These are phyloP conservation scores for Psilocybe subaeruginosa DNA, from an alignment of 768 basidiomycete genomes.

Conservation along the genomic window DNA sequence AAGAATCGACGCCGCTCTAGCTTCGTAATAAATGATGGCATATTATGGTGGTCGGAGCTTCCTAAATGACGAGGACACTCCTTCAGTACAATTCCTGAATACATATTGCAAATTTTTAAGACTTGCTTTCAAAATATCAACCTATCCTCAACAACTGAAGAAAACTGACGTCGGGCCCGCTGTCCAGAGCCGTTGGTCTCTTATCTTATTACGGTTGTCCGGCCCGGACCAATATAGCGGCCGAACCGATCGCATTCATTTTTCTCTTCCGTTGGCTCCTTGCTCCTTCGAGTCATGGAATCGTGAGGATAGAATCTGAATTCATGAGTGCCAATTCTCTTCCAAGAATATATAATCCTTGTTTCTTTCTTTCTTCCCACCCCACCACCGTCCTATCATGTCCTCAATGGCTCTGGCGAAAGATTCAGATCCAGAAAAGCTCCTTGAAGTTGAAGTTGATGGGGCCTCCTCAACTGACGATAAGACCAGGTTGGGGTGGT, in stretches of 20 bases:
- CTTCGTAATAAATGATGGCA: background rate
- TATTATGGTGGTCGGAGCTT: no score
- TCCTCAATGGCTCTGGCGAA: background rate
- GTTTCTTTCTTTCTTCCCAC: background rate
- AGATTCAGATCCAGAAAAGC: constrained; percentile 4
- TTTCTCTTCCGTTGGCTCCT: background rate
- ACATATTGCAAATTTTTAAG: no score
- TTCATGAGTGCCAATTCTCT: background rate
- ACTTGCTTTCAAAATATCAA: no score
- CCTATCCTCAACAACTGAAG: no score
- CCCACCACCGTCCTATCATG: background rate
- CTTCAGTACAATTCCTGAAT: no score
- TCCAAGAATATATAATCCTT: background rate
- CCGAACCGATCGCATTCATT: background rate
- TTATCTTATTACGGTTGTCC: background rate
- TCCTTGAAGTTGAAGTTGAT: background rate
- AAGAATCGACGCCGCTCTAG: constrained; percentile 45
- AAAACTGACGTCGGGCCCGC: no score
- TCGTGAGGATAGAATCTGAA: background rate
- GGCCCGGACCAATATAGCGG: background rate
- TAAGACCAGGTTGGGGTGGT: background rate
- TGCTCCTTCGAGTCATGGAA: background rate
- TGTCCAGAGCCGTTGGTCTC: no score
- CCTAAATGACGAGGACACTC: no score
- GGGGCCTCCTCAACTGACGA: background rate